These are phyloP conservation scores for Dentipellis sp. DNA, from an alignment of 768 basidiomycete genomes.

Conservation along the genomic window DNA sequence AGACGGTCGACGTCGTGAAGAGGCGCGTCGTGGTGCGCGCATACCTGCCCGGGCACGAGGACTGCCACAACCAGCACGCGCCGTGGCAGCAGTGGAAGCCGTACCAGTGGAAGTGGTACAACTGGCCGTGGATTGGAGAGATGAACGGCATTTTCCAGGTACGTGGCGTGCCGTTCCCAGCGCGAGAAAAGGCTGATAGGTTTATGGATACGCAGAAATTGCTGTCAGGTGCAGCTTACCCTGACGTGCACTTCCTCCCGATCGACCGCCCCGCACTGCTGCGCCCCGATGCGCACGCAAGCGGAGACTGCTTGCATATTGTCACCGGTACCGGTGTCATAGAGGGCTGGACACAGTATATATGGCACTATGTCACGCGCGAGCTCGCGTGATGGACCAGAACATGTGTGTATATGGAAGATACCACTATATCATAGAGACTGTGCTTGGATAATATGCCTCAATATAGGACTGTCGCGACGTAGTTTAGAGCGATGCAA, in stretches of 20 bases:
- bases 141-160: conserved; percentile 57
- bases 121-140: conserved; percentile 53
- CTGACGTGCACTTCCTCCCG: conserved; percentile 46
- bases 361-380: conserved; percentile 37
- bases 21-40: conserved; percentile 48
- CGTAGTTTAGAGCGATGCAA: no score
- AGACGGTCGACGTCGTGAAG: conserved; percentile 4
- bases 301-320: conserved; percentile 39
- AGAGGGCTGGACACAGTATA: conserved; percentile 44
- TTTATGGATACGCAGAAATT: conserved; percentile 25
- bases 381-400: conserved; percentile 20
- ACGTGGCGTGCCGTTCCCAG: conserved; percentile 4
- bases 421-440: neutral
- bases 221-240: conserved; percentile 32
- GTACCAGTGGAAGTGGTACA: conserved; percentile 43
- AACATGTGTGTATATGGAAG: neutral
- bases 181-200: neutral
- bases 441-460: neutral
- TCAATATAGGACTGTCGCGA: no score
- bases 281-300: conserved; percentile 50
- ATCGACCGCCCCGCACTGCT: conserved; percentile 56
- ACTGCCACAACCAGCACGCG: conserved; percentile 40
- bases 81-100: conserved; percentile 40
- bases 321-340: conserved; percentile 37
- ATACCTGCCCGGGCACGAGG: conserved; percentile 58